Evolutionary conservation across 2,329 filamentous ascomycete genomes (phyloP).

Genomic region (Fusarium sp.): DNA sequence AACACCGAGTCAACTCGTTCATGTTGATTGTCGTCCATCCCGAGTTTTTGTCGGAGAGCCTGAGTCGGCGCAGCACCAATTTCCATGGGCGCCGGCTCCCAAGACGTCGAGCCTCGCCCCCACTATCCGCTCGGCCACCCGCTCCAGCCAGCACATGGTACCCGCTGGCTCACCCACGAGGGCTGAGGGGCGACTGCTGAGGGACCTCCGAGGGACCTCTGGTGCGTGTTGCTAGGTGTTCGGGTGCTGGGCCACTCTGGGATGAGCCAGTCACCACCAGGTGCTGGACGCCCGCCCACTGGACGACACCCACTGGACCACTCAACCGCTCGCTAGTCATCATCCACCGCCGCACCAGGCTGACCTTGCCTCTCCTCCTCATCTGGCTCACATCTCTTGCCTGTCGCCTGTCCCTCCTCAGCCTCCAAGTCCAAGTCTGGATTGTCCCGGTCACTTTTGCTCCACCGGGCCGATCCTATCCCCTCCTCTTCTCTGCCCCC

Average conservation of each 20-base stretch:
- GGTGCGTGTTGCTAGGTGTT: neutral
- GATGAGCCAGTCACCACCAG: slow-evolving; percentile 37
- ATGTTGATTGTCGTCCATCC: slow-evolving; percentile 32
- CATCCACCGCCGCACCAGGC: slow-evolving; percentile 35
- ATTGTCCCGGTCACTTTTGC: slow-evolving; percentile 29
- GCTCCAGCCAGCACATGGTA: slow-evolving; percentile 32
- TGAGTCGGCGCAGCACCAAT: slow-evolving; percentile 30
- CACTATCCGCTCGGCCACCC: slow-evolving; percentile 28
- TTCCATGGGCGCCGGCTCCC: neutral
- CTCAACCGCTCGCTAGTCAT: slow-evolving; percentile 16
- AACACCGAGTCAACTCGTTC: slow-evolving; percentile 36
- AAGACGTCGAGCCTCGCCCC: slow-evolving; percentile 22
- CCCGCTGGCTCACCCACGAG: slow-evolving; percentile 37
- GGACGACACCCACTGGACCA: slow-evolving; percentile 18
- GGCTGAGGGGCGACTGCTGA: slow-evolving; percentile 33
- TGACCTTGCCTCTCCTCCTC: slow-evolving; percentile 37
- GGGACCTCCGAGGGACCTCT: neutral
- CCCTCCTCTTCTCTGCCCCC: slow-evolving; percentile 36
- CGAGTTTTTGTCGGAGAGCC: slow-evolving; percentile 45
- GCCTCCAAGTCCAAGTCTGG: slow-evolving; percentile 32
- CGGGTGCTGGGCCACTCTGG: slow-evolving; percentile 18
- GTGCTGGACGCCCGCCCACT: slow-evolving; percentile 36
- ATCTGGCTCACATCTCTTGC: slow-evolving; percentile 13
- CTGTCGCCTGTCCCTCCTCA: slow-evolving; percentile 21
- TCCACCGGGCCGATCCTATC: slow-evolving; percentile 41